Evolutionary conservation across 305 asterid species (phyloP), one percentile per base, ranked within the genome.

Genomic region (Fraxinus nigra): DNA sequence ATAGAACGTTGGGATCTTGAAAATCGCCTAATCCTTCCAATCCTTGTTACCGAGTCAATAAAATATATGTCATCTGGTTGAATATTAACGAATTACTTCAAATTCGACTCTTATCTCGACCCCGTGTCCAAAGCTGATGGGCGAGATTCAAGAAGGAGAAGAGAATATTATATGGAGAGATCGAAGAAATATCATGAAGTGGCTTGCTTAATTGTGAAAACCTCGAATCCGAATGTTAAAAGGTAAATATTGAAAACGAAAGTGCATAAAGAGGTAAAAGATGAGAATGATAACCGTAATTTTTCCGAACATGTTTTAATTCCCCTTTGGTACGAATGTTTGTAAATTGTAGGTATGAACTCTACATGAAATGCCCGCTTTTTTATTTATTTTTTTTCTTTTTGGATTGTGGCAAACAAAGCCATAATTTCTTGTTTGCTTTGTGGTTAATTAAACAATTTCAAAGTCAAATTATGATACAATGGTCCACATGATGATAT

Each of bases 351-450:
- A 48, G 59, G 59, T 48, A 48, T 48, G 59, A 20, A 3, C 7
- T 14, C 59, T 48, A 48, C 0, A 14, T 48, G 59, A 48, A 48
- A 14, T 48, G 59, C 59, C 59, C n/a, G 28, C 33, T 10, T 63
- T 63, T 40, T 40, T 10, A 3, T 40, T 46, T 13, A 3, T 46
- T 43, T 9, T 13, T 46, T 14, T 46, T 48, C 18, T 48, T 48
- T 48, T 48, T 48, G 59, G 59, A 9, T 67, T 67, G 74, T 67
- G 74, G 74, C 74, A 67, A 67, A 67, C 74, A 67, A 67, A 1
- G 20, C 35, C 74, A 67, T 28, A 9, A 11, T 67, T 18, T 67
- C 35, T 30, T 30, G 74, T 67, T 67, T 67, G 74, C 74, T 67
- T 67, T 67, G 59, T 48, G 35, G 22, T 67, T 28, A 67, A 11